Percentiles rank a stretch among this genome's conserved stretches.
These are phyloP conservation scores for Capsella bursapastoris DNA, from an alignment of 345 rosid genomes.

Conservation along the genomic window DNA sequence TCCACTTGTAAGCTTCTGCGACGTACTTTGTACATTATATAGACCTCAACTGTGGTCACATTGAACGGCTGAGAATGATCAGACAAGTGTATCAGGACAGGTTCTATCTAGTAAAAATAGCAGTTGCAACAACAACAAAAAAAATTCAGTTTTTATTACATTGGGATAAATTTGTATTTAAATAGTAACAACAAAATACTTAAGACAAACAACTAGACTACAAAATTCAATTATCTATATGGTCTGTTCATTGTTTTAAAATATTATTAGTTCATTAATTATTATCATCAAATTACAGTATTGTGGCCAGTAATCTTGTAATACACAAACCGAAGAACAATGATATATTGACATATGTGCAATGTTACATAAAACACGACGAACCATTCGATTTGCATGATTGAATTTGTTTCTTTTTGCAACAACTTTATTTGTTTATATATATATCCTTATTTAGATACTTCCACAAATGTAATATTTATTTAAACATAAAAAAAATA, in stretches of 20 bases:
- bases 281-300: background rate
- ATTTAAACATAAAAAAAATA: background rate
- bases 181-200: background rate
- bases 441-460: background rate
- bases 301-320: background rate
- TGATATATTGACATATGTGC: background rate
- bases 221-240: background rate
- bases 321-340: background rate
- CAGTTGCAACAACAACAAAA: conserved; percentile 22
- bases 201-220: background rate
- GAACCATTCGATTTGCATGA: background rate
- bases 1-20: conserved; percentile 38
- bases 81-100: conserved; percentile 30
- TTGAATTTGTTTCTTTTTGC: background rate
- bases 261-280: background rate
- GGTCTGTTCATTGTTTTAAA: too few species aligned
- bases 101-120: conserved; percentile 26
- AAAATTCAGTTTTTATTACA: too few species aligned
- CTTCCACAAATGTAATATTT: background rate
- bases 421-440: too few species aligned
- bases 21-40: conserved; percentile 8
- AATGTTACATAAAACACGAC: background rate
- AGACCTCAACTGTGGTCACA: conserved; percentile 12
- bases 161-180: background rate
- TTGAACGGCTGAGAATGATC: conserved; percentile 30